A percentile compares a stretch with the other conserved stretches of the same genome.
Evolutionary conservation across 1,139 yeast species (phyloP).

Genomic region (Saccharomyces uvarum): DNA sequence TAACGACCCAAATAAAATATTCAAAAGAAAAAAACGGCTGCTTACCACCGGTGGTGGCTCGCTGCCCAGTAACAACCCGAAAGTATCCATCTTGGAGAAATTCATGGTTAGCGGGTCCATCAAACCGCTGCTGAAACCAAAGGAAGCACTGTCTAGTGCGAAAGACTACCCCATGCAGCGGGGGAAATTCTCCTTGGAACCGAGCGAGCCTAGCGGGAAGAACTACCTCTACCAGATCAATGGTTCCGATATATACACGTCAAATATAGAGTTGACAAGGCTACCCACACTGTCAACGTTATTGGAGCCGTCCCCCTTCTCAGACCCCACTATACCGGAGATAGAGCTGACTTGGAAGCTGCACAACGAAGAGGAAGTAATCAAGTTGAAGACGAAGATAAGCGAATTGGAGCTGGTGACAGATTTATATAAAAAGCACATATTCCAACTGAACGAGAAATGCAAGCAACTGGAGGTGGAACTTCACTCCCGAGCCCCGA

Average conservation of each 20-base stretch:
- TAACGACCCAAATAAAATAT: not conserved
- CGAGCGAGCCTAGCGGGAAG: not conserved
- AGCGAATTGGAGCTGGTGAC: slow-evolving; percentile 85
- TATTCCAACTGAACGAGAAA: slow-evolving; percentile 59
- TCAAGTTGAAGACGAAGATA: slow-evolving; percentile 62
- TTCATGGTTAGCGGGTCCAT: not conserved
- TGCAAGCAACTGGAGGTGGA: slow-evolving; percentile 18
- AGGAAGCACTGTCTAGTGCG: not conserved
- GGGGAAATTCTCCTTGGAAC: not conserved
- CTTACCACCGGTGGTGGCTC: not conserved
- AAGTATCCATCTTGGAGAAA: not conserved
- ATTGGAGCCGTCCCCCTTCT: not conserved
- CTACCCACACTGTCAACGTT: not conserved
- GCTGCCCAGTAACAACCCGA: not conserved
- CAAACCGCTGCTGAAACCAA: not conserved
- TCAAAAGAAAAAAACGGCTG: not conserved
- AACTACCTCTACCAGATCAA: not conserved
- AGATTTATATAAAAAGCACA: slow-evolving; percentile 75
- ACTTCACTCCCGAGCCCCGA: slow-evolving; percentile 5
- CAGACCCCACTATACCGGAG: not conserved
- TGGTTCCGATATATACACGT: not conserved
- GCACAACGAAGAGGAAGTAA: slow-evolving; percentile 39
- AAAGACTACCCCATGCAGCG: not conserved
- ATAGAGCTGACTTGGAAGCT: slow-evolving; percentile 8
- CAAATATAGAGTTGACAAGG: not conserved